Conservation (phyloP, 108 stramenopile species). For the Cyclostephanos invisitatus region DNA sequence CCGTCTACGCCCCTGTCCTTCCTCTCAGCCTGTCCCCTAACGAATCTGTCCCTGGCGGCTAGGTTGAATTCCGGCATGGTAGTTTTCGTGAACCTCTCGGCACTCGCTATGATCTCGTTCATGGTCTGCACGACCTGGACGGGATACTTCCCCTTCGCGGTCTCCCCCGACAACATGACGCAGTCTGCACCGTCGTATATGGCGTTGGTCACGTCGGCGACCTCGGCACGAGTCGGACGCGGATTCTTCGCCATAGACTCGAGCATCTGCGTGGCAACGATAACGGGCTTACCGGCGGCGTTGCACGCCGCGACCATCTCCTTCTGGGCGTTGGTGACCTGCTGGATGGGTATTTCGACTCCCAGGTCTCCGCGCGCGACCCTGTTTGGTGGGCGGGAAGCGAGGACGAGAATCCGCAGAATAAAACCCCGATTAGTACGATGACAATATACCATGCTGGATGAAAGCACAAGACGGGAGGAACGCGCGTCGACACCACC, state of each 20-base stretch:
- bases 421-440: neutral
- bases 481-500: no score
- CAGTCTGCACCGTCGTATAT: slow-evolving; percentile 99
- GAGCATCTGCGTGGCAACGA: slow-evolving; percentile 98
- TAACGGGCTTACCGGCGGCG: slow-evolving; percentile 91
- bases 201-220: slow-evolving; percentile 97
- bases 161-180: slow-evolving; percentile 98
- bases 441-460: neutral
- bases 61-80: slow-evolving; percentile 42
- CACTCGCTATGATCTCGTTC: slow-evolving; percentile 84
- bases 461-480: neutral
- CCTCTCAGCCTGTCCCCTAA: slow-evolving; percentile 35
- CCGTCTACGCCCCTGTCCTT: slow-evolving; percentile 49
- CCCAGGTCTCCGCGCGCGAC: slow-evolving; percentile 79
- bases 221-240: slow-evolving; percentile 97
- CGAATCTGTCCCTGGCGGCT: slow-evolving; percentile 41
- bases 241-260: slow-evolving; percentile 98
- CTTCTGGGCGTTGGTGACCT: slow-evolving; percentile 97
- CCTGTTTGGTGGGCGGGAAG: neutral
- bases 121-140: slow-evolving; percentile 91
- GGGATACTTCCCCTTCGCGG: slow-evolving; percentile 97
- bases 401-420: neutral
- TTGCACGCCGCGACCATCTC: slow-evolving; percentile 96
- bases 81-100: slow-evolving; percentile 62
- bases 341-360: slow-evolving; percentile 91